phyloP scores from a whole-genome alignment of 305 asterid species.

The Fraxinus latifolia region DNA sequence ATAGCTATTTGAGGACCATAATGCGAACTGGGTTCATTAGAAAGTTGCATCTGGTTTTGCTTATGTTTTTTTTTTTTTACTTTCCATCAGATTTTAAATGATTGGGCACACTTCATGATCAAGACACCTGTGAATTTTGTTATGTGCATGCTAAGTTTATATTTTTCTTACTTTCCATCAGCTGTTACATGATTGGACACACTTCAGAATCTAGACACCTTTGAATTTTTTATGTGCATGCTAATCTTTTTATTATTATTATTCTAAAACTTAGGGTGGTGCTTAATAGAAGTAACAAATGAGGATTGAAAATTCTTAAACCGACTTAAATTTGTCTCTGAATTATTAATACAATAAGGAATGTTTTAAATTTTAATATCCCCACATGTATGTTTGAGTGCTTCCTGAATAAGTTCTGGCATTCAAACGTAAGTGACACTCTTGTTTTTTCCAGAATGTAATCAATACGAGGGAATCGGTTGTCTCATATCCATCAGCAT shows the following conservation, averaged over 20 bases:
- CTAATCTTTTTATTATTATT: neutral
- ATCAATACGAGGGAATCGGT: slow-evolving; percentile 27
- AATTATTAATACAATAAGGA: neutral
- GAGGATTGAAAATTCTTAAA: neutral
- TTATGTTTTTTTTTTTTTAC: neutral
- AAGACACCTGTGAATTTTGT: neutral
- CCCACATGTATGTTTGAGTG: slow-evolving; percentile 3
- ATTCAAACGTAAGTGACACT: slow-evolving; percentile 11
- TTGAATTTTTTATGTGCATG: neutral
- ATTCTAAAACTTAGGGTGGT: neutral
- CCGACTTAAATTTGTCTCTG: neutral
- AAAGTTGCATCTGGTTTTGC: neutral
- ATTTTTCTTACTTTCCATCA: neutral
- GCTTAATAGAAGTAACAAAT: neutral
- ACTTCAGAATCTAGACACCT: neutral
- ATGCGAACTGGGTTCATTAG: neutral
- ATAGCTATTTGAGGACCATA: neutral
- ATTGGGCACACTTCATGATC: neutral
- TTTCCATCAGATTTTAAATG: neutral
- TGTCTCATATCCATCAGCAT: slow-evolving; percentile 21
- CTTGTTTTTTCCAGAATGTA: slow-evolving; percentile 25
- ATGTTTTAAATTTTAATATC: neutral
- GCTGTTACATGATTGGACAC: neutral
- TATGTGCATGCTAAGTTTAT: neutral
- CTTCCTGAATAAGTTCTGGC: neutral